Evolutionary conservation across 2,329 filamentous ascomycete genomes (phyloP).

Genomic region (Monosporascus sp.): DNA sequence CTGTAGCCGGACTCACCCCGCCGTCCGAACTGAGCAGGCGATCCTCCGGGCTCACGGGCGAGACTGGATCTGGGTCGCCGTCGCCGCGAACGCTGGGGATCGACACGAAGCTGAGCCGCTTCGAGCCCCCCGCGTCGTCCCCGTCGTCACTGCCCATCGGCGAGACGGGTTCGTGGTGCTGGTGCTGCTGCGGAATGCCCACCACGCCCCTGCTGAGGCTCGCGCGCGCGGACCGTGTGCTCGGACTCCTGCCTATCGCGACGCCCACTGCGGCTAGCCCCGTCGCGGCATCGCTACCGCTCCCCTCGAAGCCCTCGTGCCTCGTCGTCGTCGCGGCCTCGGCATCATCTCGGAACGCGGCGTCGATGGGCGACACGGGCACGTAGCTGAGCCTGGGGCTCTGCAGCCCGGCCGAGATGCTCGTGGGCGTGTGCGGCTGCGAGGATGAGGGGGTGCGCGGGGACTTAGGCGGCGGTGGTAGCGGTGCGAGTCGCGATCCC

Average conservation of each 20-base stretch:
- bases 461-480: slow-evolving; percentile 4
- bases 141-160: slow-evolving; percentile 11
- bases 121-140: slow-evolving; percentile 3
- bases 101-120: slow-evolving; percentile 14
- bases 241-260: neutral
- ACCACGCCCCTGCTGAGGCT: neutral
- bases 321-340: neutral
- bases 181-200: neutral
- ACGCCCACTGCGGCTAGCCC: neutral
- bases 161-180: slow-evolving; percentile 9
- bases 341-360: slow-evolving; percentile 12
- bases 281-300: neutral
- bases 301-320: neutral
- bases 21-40: neutral
- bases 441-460: neutral
- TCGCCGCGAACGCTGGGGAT: slow-evolving; percentile 4
- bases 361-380: slow-evolving; percentile 21
- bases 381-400: slow-evolving; percentile 18
- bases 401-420: slow-evolving; percentile 8
- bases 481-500: slow-evolving; percentile 7
- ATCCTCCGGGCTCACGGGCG: slow-evolving; percentile 11
- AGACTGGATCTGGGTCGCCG: slow-evolving; percentile 8
- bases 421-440: slow-evolving; percentile 1
- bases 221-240: neutral
- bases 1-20: slow-evolving; percentile 7